Evolutionary conservation across 2,329 filamentous ascomycete species (phyloP).

Genomic region (Pyrenochaeta sp.): DNA sequence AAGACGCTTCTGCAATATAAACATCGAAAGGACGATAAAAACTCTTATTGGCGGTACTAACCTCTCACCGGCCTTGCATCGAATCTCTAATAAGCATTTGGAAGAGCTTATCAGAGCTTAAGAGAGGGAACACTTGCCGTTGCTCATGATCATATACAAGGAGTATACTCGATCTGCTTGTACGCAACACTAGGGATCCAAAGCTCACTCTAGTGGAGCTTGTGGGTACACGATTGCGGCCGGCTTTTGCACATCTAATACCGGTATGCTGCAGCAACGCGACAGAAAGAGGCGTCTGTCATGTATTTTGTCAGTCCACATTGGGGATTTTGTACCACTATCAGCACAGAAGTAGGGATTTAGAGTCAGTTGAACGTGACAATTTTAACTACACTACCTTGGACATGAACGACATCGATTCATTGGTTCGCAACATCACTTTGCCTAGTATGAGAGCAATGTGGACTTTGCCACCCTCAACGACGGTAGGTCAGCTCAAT

Average conservation of each 20-base stretch:
- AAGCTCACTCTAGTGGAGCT: neutral
- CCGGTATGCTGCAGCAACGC: neutral
- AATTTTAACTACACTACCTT: neutral
- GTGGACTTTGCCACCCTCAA: conserved; percentile 12
- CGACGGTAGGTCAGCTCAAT: conserved; percentile 13
- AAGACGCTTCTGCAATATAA: neutral
- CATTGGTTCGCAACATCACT: conserved; percentile 28
- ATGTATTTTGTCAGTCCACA: conserved; percentile 7
- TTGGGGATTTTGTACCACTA: conserved; percentile 2
- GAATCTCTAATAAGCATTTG: neutral
- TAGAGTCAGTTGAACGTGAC: conserved; percentile 11
- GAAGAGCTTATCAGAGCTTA: neutral
- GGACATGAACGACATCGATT: conserved; percentile 18
- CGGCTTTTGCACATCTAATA: neutral
- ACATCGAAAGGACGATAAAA: neutral
- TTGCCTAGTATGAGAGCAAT: conserved; percentile 17
- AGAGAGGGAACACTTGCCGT: neutral
- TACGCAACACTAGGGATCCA: neutral
- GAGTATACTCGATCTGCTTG: neutral
- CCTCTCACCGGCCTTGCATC: neutral
- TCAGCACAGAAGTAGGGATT: neutral
- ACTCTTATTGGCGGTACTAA: neutral
- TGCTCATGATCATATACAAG: neutral
- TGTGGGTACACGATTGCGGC: neutral
- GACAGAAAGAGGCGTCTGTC: conserved; percentile 12